A percentile compares a stretch with the other conserved stretches of the same genome.
Evolutionary conservation across 352 stramenopile genomes (phyloP).

Genomic region (Globisporangium abappressorium): DNA sequence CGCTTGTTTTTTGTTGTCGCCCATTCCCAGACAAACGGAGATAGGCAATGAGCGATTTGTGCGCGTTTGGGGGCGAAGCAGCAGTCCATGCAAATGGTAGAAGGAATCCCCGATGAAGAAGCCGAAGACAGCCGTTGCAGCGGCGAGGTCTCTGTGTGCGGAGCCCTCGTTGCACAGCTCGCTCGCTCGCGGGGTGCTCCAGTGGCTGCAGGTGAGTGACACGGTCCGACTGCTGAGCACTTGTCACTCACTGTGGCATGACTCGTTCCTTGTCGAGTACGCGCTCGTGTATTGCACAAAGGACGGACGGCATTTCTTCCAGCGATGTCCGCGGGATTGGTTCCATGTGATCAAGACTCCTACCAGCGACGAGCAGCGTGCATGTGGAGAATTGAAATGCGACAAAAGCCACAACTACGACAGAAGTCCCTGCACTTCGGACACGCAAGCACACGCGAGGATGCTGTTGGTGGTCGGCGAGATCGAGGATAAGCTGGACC

Average conservation of each 20-base stretch:
- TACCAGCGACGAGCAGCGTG: not conserved
- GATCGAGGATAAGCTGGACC: slow-evolving; percentile 2
- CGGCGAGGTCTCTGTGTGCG: not conserved
- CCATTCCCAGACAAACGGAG: not conserved
- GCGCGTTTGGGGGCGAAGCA: not conserved
- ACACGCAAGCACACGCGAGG: not conserved
- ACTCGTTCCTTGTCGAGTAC: not conserved
- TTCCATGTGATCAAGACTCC: slow-evolving; percentile 5
- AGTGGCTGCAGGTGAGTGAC: slow-evolving; percentile 6
- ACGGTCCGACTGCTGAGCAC: slow-evolving; percentile 5
- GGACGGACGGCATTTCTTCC: slow-evolving; percentile 12
- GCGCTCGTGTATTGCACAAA: slow-evolving; percentile 6
- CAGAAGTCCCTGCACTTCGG: not conserved
- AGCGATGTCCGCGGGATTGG: slow-evolving; percentile 13
- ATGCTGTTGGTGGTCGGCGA: not conserved
- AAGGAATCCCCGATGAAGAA: slow-evolving; percentile 1
- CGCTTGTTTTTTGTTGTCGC: not conserved
- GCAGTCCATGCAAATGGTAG: not conserved
- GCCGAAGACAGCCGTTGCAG: not conserved
- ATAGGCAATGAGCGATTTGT: not conserved
- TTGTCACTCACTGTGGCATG: not conserved
- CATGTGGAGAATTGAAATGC: not conserved
- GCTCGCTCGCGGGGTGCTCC: slow-evolving; percentile 1
- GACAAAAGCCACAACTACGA: not conserved
- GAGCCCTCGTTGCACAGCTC: not conserved